phyloP scores from a whole-genome alignment of 257 asterid species.

The Capsicum pubescens region DNA sequence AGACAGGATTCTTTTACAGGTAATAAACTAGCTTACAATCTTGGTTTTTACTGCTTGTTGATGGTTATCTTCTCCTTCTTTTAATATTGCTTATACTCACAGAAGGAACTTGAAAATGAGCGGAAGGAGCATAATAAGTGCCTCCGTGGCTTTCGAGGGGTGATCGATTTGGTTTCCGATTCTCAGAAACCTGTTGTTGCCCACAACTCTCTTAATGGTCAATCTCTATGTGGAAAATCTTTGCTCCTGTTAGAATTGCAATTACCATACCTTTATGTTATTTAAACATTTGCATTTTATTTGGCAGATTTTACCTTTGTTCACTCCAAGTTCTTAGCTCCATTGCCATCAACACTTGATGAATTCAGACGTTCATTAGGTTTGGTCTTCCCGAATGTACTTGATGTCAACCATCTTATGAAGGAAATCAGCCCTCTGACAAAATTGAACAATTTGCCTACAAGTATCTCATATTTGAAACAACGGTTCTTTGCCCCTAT shows the following conservation, averaged over 20 bases:
- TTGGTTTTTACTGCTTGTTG: constrained; percentile 25
- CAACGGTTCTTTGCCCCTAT: constrained; percentile 54
- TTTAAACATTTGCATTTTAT: constrained; percentile 30
- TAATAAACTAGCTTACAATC: constrained; percentile 36
- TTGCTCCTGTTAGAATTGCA: constrained; percentile 30
- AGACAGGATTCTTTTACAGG: constrained; percentile 76
- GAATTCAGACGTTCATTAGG: constrained; percentile 68
- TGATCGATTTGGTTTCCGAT: constrained; percentile 80
- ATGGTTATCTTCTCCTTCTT: constrained; percentile 30
- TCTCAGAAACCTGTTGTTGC: constrained; percentile 83
- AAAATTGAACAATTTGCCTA: constrained; percentile 56
- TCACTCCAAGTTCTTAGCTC: constrained; percentile 74
- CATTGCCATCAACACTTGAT: constrained; percentile 70
- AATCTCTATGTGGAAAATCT: constrained; percentile 36
- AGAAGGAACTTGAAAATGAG: constrained; percentile 71
- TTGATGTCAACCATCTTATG: constrained; percentile 81
- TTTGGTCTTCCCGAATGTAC: constrained; percentile 57
- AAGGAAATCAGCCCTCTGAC: constrained; percentile 60
- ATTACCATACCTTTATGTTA: constrained; percentile 31
- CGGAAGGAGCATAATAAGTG: constrained; percentile 62
- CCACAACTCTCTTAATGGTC: constrained; percentile 86
- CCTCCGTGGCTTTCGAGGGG: constrained; percentile 82
- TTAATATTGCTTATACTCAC: constrained; percentile 35
- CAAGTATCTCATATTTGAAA: constrained; percentile 66
- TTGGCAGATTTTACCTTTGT: constrained; percentile 77